These are phyloP conservation scores for Aspergillus oerlinghausenensis DNA, from an alignment of 2,329 filamentous ascomycete genomes.

Conservation along the genomic window DNA sequence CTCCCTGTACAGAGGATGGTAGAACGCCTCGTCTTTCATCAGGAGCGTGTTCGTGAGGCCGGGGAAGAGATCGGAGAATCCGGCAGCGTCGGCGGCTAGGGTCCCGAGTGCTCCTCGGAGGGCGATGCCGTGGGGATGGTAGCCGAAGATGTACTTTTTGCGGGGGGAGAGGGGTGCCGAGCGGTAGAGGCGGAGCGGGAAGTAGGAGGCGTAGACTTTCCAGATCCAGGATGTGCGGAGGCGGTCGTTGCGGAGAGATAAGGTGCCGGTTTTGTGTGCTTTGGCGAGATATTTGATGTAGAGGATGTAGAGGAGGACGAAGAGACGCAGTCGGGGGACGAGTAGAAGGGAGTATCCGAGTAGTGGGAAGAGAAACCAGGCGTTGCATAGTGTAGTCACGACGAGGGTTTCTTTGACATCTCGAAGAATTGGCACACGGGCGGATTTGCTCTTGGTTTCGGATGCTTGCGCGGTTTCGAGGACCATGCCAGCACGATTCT, in stretches of 20 bases:
- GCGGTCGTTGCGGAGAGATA: constrained; percentile 65
- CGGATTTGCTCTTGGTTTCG: neutral
- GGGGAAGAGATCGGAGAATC: constrained; percentile 74
- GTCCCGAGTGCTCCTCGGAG: constrained; percentile 77
- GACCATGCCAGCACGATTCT: constrained; percentile 10
- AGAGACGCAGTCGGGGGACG: constrained; percentile 73
- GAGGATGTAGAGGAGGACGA: constrained; percentile 64
- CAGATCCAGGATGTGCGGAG: constrained; percentile 67
- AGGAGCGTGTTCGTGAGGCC: constrained; percentile 82
- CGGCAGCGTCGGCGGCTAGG: constrained; percentile 74
- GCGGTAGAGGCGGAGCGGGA: constrained; percentile 74
- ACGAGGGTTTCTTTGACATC: constrained; percentile 10
- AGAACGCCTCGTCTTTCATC: constrained; percentile 80
- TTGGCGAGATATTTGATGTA: constrained; percentile 66
- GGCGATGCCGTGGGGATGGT: constrained; percentile 87
- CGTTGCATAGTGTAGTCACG: constrained; percentile 13
- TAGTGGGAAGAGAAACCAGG: constrained; percentile 48
- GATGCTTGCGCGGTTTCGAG: constrained; percentile 5
- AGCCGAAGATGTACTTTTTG: constrained; percentile 82
- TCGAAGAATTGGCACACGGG: constrained; percentile 2
- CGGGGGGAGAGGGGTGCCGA: constrained; percentile 68
- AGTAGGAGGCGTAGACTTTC: constrained; percentile 78
- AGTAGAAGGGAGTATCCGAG: constrained; percentile 78
- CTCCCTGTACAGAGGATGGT: constrained; percentile 77
- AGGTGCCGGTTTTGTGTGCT: constrained; percentile 63